phyloP scores from a whole-genome alignment of 2,329 filamentous ascomycete genomes.

The Ascosphaera pollenicola region DNA sequence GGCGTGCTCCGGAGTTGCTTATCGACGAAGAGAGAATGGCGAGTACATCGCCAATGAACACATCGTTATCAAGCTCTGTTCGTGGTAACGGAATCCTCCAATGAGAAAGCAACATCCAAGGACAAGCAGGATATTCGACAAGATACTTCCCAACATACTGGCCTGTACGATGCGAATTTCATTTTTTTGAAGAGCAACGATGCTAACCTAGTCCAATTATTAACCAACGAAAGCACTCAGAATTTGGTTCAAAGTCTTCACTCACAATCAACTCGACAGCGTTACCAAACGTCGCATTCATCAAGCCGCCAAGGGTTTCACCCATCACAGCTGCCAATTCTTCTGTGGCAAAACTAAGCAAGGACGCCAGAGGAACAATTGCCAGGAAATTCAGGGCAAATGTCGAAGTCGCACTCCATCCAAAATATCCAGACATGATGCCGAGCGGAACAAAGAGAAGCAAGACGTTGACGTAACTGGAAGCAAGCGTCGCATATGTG shows the following conservation, averaged over 20 bases:
- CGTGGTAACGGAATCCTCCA: constrained; percentile 45
- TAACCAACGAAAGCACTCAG: neutral
- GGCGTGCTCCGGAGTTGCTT: too few relatives aligned
- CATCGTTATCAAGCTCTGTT: constrained; percentile 38
- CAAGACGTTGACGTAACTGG: constrained; percentile 35
- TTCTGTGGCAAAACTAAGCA: constrained; percentile 42
- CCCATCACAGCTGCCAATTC: constrained; percentile 38
- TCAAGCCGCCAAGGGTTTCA: constrained; percentile 37
- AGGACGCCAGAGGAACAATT: constrained; percentile 38
- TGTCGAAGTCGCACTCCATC: constrained; percentile 33
- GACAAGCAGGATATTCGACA: constrained; percentile 82
- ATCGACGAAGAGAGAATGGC: too few relatives aligned
- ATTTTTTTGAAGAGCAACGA: constrained; percentile 63
- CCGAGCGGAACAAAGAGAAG: constrained; percentile 43
- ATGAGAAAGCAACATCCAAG: constrained; percentile 62
- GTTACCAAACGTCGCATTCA: constrained; percentile 46
- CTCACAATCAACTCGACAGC: constrained; percentile 45
- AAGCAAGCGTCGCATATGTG: constrained; percentile 22
- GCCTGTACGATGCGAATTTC: constrained; percentile 95
- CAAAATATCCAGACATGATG: constrained; percentile 37
- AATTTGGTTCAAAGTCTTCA: constrained; percentile 35
- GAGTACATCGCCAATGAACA: too few relatives aligned
- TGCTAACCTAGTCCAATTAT: constrained; percentile 45
- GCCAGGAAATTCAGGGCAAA: constrained; percentile 43
- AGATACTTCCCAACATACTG: constrained; percentile 87